A percentile compares a stretch with the other conserved stretches of the same genome.
Evolutionary conservation across 805 yeast species (phyloP).

Genomic region (Wickerhamomyces rabaulensis): DNA sequence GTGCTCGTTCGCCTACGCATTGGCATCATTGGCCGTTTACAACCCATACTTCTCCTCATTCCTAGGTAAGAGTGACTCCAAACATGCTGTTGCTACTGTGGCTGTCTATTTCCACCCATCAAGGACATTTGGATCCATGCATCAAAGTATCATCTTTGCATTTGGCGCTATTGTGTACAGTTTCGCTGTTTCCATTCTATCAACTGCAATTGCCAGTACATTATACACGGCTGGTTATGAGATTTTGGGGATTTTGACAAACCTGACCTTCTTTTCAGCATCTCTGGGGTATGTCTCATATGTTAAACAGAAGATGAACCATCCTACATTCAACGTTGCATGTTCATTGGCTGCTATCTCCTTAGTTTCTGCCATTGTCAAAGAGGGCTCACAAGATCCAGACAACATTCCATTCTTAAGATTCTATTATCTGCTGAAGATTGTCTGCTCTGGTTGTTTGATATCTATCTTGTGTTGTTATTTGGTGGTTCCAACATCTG

Average conservation of each 20-base stretch:
- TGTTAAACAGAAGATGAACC: slow-evolving; percentile 60
- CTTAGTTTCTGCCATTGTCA: slow-evolving; percentile 62
- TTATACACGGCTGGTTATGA: slow-evolving; percentile 41
- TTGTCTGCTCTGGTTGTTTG: slow-evolving; percentile 56
- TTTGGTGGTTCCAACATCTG: slow-evolving; percentile 58
- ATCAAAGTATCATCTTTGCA: slow-evolving; percentile 65
- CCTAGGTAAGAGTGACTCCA: slow-evolving; percentile 64
- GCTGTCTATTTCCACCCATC: slow-evolving; percentile 85
- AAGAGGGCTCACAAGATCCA: slow-evolving; percentile 64
- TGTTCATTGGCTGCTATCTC: slow-evolving; percentile 73
- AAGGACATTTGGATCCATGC: slow-evolving; percentile 74
- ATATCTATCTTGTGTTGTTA: slow-evolving; percentile 58
- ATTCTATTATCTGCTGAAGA: slow-evolving; percentile 46
- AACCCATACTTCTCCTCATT: slow-evolving; percentile 41
- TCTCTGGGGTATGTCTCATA: slow-evolving; percentile 66
- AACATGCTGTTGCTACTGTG: slow-evolving; percentile 77
- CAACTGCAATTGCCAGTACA: slow-evolving; percentile 46
- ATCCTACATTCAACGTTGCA: slow-evolving; percentile 73
- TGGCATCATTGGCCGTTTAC: slow-evolving; percentile 73
- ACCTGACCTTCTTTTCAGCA: slow-evolving; percentile 45
- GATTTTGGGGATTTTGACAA: slow-evolving; percentile 45
- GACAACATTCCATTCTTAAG: slow-evolving; percentile 52
- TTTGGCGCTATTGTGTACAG: slow-evolving; percentile 47
- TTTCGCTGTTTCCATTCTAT: slow-evolving; percentile 43
- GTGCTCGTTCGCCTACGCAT: slow-evolving; percentile 66